These are phyloP conservation scores for Tylopilus felleus DNA, from an alignment of 768 basidiomycete species.

Conservation along the genomic window DNA sequence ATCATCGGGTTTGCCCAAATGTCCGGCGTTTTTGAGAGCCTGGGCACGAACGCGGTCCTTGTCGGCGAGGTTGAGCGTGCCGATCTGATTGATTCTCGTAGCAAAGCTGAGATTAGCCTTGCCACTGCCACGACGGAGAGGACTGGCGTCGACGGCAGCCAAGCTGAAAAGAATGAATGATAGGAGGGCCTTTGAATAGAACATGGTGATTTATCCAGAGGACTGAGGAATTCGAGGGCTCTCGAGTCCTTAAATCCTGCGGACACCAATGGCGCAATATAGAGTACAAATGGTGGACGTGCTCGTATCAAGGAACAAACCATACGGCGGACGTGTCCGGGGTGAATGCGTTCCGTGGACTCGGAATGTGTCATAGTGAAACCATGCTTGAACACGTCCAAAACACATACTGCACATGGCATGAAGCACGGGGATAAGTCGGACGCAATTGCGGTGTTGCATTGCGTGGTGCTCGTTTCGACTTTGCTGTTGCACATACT, in stretches of 20 bases:
- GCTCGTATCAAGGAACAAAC: background rate
- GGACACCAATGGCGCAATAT: background rate
- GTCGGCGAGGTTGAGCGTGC: constrained; percentile 11
- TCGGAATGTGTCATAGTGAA: no score
- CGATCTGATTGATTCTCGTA: constrained; percentile 13
- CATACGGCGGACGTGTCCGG: background rate
- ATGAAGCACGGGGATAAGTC: no score
- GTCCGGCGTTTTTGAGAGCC: constrained; percentile 11
- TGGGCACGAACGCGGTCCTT: constrained; percentile 3
- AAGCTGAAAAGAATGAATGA: constrained; percentile 13
- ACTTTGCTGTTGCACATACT: no score
- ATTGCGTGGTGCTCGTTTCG: no score
- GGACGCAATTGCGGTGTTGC: no score
- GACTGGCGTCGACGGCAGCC: constrained; percentile 15
- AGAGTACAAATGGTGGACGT: background rate
- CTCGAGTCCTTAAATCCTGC: constrained; percentile 1
- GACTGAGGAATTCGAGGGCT: background rate
- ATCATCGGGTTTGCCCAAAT: constrained; percentile 22
- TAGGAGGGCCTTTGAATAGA: constrained; percentile 12
- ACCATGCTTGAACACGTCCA: no score
- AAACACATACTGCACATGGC: no score
- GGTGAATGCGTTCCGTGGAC: background rate
- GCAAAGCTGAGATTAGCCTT: constrained; percentile 15
- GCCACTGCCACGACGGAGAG: constrained; percentile 5
- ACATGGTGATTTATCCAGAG: constrained; percentile 9